Conservation (phyloP, 495 filamentous ascomycete genomes). For the Aspergillus saccharolyticus region DNA sequence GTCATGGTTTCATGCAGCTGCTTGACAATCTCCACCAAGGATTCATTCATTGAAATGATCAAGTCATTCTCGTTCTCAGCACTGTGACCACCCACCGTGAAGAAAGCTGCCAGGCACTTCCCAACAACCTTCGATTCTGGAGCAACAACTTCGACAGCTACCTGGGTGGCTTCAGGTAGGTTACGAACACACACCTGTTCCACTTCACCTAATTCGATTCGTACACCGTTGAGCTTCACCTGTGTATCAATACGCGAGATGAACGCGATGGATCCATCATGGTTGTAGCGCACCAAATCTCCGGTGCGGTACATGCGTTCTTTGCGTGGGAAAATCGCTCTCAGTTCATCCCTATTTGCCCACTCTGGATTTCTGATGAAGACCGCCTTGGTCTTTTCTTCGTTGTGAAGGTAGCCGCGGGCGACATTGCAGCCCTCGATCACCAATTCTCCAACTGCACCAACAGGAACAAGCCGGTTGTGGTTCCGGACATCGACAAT, state of each 20-base stretch:
- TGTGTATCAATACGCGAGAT: slow-evolving; percentile 60
- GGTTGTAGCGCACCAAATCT: slow-evolving; percentile 49
- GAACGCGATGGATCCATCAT: slow-evolving; percentile 46
- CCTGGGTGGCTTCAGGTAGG: slow-evolving; percentile 31
- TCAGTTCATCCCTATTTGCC: slow-evolving; percentile 25
- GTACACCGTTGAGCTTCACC: slow-evolving; percentile 61
- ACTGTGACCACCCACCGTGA: slow-evolving; percentile 25
- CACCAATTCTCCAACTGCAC: slow-evolving; percentile 59
- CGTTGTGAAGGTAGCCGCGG: slow-evolving; percentile 53
- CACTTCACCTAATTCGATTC: slow-evolving; percentile 62
- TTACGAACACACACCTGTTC: slow-evolving; percentile 47
- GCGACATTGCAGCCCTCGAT: slow-evolving; percentile 60
- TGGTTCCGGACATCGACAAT: slow-evolving; percentile 55
- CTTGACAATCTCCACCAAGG: slow-evolving; percentile 28
- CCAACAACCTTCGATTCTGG: slow-evolving; percentile 31
- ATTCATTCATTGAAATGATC: slow-evolving; percentile 31
- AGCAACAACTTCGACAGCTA: slow-evolving; percentile 40
- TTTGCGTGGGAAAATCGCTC: slow-evolving; percentile 21
- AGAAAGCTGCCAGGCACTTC: slow-evolving; percentile 41
- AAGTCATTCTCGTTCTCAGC: slow-evolving; percentile 23
- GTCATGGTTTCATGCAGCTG: slow-evolving; percentile 31
- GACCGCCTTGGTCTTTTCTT: slow-evolving; percentile 48
- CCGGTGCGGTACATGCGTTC: slow-evolving; percentile 46
- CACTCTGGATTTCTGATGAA: slow-evolving; percentile 55
- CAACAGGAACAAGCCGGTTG: slow-evolving; percentile 53